Evolutionary conservation across 2,329 filamentous ascomycete genomes (phyloP), one percentile per base, ranked within the genome.

Genomic region (Aspergillus arachidicola): DNA sequence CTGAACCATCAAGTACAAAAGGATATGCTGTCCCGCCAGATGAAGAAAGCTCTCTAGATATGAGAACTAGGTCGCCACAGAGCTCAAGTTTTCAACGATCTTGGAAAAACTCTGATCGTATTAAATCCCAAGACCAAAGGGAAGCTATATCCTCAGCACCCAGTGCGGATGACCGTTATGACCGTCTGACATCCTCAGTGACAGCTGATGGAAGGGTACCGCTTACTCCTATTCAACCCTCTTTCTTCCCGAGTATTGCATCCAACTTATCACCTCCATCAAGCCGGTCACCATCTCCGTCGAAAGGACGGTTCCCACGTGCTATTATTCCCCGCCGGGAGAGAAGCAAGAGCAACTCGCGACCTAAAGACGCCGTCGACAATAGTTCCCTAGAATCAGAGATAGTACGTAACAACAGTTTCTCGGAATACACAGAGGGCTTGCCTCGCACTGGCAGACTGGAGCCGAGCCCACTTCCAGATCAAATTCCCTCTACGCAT

Each of bases 231-330:
- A 68, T 68, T 19, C 72, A 72, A 34, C 64, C 72, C 43, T 77
- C 79, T 1, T 81, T 85, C 36, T 83, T 89, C 58, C 86, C 87
- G 4, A 84, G 84, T 14, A 85, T 89, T 64, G 85, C 85, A 26
- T 83, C 86, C 66, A 88, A 91, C 61, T 74, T 90, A 10, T 91
- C 90, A 4, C 85, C 88, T 1, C 80, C 84, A 4, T 82, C 82
- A 9, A 92, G 89, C 70, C 85, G 90, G 28, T 83, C 86, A 1
- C 81, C 82, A 2, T 92, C 91, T 7, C 90, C 90, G 34, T 79
- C 81, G 0, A 85, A 88, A 58, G 90, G 87, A 59, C 84, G 86
- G 0, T 71, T 80, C 32, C 70, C 75, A 5, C 75, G 76, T n/a
- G 72, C 82, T 14, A 78, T 80, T 36, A 76, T 71, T 21, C 74